Conservation (phyloP, 2,329 filamentous ascomycete species). For the Colletotrichum sojae region DNA sequence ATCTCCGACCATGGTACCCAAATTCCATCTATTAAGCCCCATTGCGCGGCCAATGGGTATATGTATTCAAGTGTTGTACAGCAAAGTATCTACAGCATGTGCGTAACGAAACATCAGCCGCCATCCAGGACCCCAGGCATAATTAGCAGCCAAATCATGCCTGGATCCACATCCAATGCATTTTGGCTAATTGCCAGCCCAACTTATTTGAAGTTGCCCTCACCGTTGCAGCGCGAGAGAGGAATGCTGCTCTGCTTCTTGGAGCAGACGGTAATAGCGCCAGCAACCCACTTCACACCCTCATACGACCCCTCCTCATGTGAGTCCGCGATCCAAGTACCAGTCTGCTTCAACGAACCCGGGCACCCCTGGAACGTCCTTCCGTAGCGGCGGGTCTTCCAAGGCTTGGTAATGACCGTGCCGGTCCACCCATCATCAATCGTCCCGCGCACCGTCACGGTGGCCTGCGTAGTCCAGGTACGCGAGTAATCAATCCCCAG, state of each 20-base stretch:
- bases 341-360: constrained; percentile 14
- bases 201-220: constrained; percentile 3
- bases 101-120: neutral
- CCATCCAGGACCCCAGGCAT: neutral
- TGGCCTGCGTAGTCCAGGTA: constrained; percentile 25
- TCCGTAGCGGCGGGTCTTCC: constrained; percentile 24
- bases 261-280: constrained; percentile 16
- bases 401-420: constrained; percentile 18
- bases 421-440: constrained; percentile 8
- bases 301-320: constrained; percentile 9
- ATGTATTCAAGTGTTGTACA: neutral
- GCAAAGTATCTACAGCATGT: neutral
- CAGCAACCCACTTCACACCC: constrained; percentile 3
- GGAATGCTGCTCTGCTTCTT: constrained; percentile 6
- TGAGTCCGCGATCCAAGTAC: constrained; percentile 22
- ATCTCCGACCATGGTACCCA: neutral
- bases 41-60: neutral
- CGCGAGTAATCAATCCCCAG: constrained; percentile 22
- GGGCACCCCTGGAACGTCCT: constrained; percentile 22
- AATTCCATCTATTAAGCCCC: neutral
- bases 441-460: constrained; percentile 13
- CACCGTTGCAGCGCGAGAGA: constrained; percentile 7
- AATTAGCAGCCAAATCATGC: neutral
- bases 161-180: neutral
- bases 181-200: neutral